Conservation (phyloP, 441 rosid species). For the Rhodomyrtus psidioides region DNA sequence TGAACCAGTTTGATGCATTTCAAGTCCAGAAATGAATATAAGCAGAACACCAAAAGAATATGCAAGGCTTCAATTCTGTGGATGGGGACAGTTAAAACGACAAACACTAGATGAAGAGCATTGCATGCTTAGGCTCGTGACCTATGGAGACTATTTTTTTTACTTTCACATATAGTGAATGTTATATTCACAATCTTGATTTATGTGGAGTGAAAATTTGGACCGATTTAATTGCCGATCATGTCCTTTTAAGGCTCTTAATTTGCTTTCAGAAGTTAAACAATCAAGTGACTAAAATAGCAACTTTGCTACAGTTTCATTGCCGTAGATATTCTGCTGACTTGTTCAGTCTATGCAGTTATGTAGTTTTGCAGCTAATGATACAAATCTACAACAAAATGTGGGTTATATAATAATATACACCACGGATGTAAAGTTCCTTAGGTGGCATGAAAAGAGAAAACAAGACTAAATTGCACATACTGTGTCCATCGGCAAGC, state of each 20-base stretch:
- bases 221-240: neutral
- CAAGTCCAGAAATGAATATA: neutral
- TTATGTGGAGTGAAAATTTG: neutral
- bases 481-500: slow-evolving; percentile 93
- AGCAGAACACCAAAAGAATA: neutral
- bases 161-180: neutral
- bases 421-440: neutral
- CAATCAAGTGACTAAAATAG: neutral
- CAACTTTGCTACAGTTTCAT: neutral
- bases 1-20: neutral
- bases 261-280: neutral
- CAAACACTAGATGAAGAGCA: neutral
- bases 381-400: neutral
- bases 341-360: neutral
- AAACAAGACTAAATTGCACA: slow-evolving; percentile 3
- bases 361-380: neutral
- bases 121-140: neutral
- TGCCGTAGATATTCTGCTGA: neutral
- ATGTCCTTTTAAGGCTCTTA: neutral
- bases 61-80: neutral
- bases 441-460: neutral
- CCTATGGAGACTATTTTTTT: neutral
- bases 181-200: neutral
- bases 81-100: neutral
- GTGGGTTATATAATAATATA: neutral